Base-by-base conservation (phyloP, 768 basidiomycete species). In the Exsudoporus frostii region DNA sequence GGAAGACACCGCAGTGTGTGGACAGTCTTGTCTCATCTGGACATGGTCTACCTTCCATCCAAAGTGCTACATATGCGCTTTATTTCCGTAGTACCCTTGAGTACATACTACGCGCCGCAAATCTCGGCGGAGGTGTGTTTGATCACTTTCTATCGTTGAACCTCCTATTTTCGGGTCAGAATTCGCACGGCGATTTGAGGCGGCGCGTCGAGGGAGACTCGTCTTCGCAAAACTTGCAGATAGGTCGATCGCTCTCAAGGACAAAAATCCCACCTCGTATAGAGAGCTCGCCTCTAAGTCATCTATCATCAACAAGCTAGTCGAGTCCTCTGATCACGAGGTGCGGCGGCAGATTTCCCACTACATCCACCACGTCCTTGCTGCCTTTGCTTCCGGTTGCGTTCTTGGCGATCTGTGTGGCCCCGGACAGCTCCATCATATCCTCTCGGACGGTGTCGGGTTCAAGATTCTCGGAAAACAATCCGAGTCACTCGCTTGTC, bases 141-240 rank as follows among this genome's bases (percentile, higher is more conserved):
- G 59, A 71, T n/a, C 62, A 68, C 27, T 59, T 83, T 17, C 61
- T 2, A 76, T 84, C 10, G 75, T 77, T 7, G 74, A 83, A 0
- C 83, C 82, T 3, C 74, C 80, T 0, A 71, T 81, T 14, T 83
- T 83, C 56, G 84, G 79, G 80, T 55, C 53, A 10, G 53, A 63
- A 1, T 75, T 78, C 50, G 48, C 56, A 0, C 45, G 53, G 17
- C 74, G 66, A 10, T 79, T 76, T 34, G 58, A 70, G 44, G 53
- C 53, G 0, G 66, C 66, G 29, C 55, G 0, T 64, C 80, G 39
- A 22, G 56, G 8, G 71, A 73, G 15, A 52, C 54, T 60, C 33
- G 63, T 69, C 29, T 81, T 83, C 48, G 78, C 74, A 5, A 79
- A 74, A 74, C 63, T 83, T 6, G 69, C 85, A 4, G 68, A 78